phyloP scores from a whole-genome alignment of 2,329 filamentous ascomycete species.

The Trichoderma breve region DNA sequence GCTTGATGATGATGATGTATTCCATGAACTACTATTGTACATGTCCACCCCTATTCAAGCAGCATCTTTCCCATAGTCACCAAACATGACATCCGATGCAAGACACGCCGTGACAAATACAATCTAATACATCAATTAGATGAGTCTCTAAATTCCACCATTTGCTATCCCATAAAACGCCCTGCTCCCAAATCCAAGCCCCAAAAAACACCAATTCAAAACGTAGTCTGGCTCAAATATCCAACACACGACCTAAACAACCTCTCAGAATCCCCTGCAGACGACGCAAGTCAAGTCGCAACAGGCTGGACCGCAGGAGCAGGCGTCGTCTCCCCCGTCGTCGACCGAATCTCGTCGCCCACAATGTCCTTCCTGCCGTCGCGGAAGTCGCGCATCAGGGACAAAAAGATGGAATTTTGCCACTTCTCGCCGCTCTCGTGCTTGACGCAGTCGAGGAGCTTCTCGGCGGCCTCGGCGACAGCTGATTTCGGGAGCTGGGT shows the following conservation, averaged over 20 bases:
- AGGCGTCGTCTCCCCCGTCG: slow-evolving; percentile 25
- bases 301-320: neutral
- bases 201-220: neutral
- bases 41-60: neutral
- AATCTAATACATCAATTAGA: neutral
- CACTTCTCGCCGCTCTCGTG: slow-evolving; percentile 47
- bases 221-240: neutral
- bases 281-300: slow-evolving; percentile 21
- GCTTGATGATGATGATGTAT: neutral
- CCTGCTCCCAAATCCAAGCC: neutral
- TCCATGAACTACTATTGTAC: neutral
- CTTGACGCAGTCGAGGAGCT: slow-evolving; percentile 43
- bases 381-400: slow-evolving; percentile 46
- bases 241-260: neutral
- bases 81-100: neutral
- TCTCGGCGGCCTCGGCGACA: slow-evolving; percentile 43
- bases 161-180: neutral
- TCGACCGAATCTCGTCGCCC: slow-evolving; percentile 41
- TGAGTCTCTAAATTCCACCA: neutral
- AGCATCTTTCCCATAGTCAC: neutral
- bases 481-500: slow-evolving; percentile 31
- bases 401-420: slow-evolving; percentile 46
- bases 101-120: neutral
- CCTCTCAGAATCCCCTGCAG: neutral
- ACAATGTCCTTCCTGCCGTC: slow-evolving; percentile 46